These are phyloP conservation scores for Sanghuangporus baumii DNA, from an alignment of 1,284 basidiomycete species.

Conservation along the genomic window DNA sequence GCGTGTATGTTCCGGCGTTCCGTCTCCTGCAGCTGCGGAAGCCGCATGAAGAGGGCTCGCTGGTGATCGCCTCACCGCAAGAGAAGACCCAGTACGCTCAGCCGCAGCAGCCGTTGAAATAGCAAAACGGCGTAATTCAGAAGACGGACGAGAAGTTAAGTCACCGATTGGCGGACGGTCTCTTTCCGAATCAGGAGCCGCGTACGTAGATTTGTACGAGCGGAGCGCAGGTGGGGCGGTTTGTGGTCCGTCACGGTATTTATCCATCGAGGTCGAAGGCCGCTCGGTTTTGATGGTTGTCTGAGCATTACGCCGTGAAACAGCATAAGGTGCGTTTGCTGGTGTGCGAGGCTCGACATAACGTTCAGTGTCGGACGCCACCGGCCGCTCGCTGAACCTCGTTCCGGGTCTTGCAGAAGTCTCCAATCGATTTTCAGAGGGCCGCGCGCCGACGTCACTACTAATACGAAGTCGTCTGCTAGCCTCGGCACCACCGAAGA, in stretches of 20 bases:
- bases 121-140: slow-evolving; percentile 7
- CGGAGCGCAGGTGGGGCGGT: slow-evolving; percentile 33
- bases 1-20: slow-evolving; percentile 49
- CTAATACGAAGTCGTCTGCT: slow-evolving; percentile 9
- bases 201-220: slow-evolving; percentile 29
- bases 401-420: slow-evolving; percentile 2
- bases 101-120: slow-evolving; percentile 5
- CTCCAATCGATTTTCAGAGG: not conserved
- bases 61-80: not conserved
- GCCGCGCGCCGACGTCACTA: slow-evolving; percentile 8
- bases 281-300: slow-evolving; percentile 26
- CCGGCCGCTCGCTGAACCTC: slow-evolving; percentile 4
- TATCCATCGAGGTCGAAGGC: slow-evolving; percentile 50
- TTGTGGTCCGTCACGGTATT: slow-evolving; percentile 31
- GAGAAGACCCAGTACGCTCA: slow-evolving; percentile 7
- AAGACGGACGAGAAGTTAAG: slow-evolving; percentile 11
- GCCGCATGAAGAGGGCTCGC: slow-evolving; percentile 7
- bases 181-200: slow-evolving; percentile 22
- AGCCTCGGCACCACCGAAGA: slow-evolving; percentile 28
- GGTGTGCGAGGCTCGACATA: slow-evolving; percentile 24
- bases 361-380: not conserved
- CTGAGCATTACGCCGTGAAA: slow-evolving; percentile 21
- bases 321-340: slow-evolving; percentile 16
- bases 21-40: slow-evolving; percentile 16
- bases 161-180: slow-evolving; percentile 1